phyloP scores from a whole-genome alignment of 345 rosid species.

The Ceriops decandra region DNA sequence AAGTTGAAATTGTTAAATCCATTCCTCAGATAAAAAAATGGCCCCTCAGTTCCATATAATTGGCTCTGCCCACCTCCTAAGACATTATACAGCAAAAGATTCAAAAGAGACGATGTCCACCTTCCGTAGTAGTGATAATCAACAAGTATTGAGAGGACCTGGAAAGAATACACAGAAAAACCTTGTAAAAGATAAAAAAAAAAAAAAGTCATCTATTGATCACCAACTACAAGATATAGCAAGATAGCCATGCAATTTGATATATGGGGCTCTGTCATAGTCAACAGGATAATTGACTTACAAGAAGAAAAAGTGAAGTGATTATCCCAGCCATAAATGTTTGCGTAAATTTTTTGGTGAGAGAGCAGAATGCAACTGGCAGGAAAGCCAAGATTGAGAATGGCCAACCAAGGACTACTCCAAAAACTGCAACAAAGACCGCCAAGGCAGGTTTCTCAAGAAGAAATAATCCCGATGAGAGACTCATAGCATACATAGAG shows the following conservation, averaged over 20 bases:
- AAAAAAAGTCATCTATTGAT: slow-evolving; percentile 1
- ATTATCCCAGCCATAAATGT: slow-evolving; percentile 64
- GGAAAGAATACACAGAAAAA: slow-evolving; percentile 23
- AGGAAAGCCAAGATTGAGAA: slow-evolving; percentile 91
- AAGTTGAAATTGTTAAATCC: slow-evolving; percentile 96
- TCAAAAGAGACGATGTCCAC: slow-evolving; percentile 87
- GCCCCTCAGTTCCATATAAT: slow-evolving; percentile 86
- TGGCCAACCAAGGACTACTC: slow-evolving; percentile 98
- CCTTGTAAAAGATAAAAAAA: too few relatives aligned
- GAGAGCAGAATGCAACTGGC: slow-evolving; percentile 62
- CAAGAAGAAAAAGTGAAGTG: slow-evolving; percentile 56
- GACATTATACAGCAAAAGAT: slow-evolving; percentile 89
- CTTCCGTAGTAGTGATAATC: slow-evolving; percentile 65
- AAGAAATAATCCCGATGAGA: slow-evolving; percentile 83
- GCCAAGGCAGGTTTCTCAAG: slow-evolving; percentile 69
- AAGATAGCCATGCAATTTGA: slow-evolving; percentile 1
- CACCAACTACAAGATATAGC: too few relatives aligned
- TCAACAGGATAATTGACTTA: slow-evolving; percentile 36
- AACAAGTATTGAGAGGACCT: slow-evolving; percentile 68
- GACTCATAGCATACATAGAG: slow-evolving; percentile 96
- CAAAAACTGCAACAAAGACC: slow-evolving; percentile 68
- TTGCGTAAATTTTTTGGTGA: slow-evolving; percentile 61
- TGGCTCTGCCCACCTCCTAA: slow-evolving; percentile 97
- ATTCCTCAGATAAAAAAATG: slow-evolving; percentile 69
- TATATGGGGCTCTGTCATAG: background rate